Evolutionary conservation across 2,329 filamentous ascomycete genomes (phyloP), one percentile per base, ranked within the genome.

Genomic region (Penicillium freii): DNA sequence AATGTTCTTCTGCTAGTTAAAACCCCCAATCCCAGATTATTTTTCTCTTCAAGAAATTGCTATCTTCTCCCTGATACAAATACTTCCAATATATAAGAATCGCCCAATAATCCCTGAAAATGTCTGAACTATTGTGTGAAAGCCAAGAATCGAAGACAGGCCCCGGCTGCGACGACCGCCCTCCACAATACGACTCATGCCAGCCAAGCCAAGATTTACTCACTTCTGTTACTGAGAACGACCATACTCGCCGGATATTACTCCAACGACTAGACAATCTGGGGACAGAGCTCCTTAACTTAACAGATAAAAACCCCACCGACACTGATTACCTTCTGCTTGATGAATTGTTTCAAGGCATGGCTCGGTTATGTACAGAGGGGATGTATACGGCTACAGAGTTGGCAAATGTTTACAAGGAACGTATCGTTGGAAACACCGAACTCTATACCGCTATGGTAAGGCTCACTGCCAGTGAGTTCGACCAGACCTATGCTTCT

Each of bases 211-310:
- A 27, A 11, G 42, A 44, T 44, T 3, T 44, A 44, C 23, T 44
- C 23, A 44, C 42, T 9, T 44, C 42, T 4, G 23, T 44, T 27
- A 27, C 27, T 25, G 42, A 44, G 23, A 44, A 27, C 42, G 42
- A 27, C 23, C 17, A 27, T 27, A 27, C 23, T 6, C 23, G 15
- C 15, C 23, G 17, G 42, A 27, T 44, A 7, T n/a, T 27, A 44
- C 2, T 2, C 23, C 15, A 44, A 27, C 15, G 42, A 8, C 8
- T 43, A 27, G 4, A n/a, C 1, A 10, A 27, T 6, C 0, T 27
- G 5, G 4, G 1, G 1, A 17, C 13, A 5, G 21, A 25, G 21
- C 0, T 17, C 4, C 2, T 25, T 15, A 15, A 3, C 21, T 42
- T 42, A 4, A 0, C 40, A 27, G 40, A 44, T 0, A 44, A n/a